A percentile compares a stretch with the other conserved stretches of the same genome.
Evolutionary conservation across 441 rosid species (phyloP).

Genomic region (Jatropha multifida): DNA sequence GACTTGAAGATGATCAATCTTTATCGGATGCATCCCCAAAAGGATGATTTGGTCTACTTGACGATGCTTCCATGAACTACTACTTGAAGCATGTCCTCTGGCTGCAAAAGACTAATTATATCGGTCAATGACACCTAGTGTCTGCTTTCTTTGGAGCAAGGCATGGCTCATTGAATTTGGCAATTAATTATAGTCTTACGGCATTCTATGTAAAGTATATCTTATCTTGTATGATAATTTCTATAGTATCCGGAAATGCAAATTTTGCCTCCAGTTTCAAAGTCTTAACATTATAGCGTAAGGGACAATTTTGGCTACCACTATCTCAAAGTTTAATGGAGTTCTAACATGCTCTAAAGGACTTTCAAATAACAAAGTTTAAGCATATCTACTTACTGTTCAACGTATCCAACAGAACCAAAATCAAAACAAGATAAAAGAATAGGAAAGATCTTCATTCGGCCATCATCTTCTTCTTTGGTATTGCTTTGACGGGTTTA

Average conservation of each 20-base stretch:
- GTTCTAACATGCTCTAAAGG: too few relatives aligned
- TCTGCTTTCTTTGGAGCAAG: slow-evolving; percentile 7
- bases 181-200: not conserved
- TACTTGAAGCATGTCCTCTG: not conserved
- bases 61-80: not conserved
- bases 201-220: slow-evolving; percentile 13
- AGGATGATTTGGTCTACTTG: not conserved
- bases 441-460: not conserved
- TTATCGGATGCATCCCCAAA: not conserved
- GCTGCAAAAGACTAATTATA: not conserved
- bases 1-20: not conserved
- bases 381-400: too few relatives aligned
- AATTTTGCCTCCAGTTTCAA: not conserved
- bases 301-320: too few relatives aligned
- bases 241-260: not conserved
- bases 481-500: not conserved
- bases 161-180: slow-evolving; percentile 16
- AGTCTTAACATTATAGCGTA: too few relatives aligned
- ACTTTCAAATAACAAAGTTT: too few relatives aligned
- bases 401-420: too few relatives aligned
- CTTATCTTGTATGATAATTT: not conserved
- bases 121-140: slow-evolving; percentile 2
- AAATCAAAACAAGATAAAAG: not conserved
- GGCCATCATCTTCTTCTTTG: not conserved
- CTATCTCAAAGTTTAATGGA: too few relatives aligned